Base-by-base conservation (phyloP, 1,284 basidiomycete genomes). In the Cutaneotrichosporon sp. region DNA sequence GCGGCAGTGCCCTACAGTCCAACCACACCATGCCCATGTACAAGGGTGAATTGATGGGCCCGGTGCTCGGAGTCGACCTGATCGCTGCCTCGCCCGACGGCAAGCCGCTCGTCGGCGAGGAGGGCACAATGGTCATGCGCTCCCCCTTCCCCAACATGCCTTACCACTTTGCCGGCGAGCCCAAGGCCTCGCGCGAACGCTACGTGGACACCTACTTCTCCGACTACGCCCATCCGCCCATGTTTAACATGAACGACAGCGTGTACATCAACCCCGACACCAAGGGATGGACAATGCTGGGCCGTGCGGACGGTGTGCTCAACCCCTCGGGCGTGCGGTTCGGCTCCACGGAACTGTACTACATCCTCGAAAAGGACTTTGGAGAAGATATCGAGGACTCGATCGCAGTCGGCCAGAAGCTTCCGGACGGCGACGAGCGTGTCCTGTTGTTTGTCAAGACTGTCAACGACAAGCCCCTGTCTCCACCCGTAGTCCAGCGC, bases 141-240 rank as follows among this genome's bases (percentile, higher is more conserved):
- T 61, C 60, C 44, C 67, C 70, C 3, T 72, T 72, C 53, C 65
- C 70, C 2, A 71, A 70, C 29, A 70, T 71, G 56, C 70, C 70
- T 6, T 52, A 64, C 57, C 51, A 58, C 52, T 56, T 63, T 46
- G 50, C 50, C 37, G 54, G 66, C 49, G 57, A 65, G 38, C 61
- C 60, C 20, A 54, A 65, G 34, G 42, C 14, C 5, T 7, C 42
- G 42, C 54, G 68, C 57, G 61, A 64, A 49, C 64, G 66, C 41
- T 69, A 68, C 54, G 60, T 66, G 53, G 70, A 72, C 32, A 64
- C 70, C 3, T 72, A 71, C 59, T 71, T 69, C 51, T 50, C 43
- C 10, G 65, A 69, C 25, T 72, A 59, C 48, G 25, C 34, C 38
- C 47, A 55, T 47, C 57, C 57, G 25, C 57, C 57, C 17, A 59